Evolutionary conservation across 2,329 filamentous ascomycete species (phyloP).

Genomic region (Polytolypa hystricis): DNA sequence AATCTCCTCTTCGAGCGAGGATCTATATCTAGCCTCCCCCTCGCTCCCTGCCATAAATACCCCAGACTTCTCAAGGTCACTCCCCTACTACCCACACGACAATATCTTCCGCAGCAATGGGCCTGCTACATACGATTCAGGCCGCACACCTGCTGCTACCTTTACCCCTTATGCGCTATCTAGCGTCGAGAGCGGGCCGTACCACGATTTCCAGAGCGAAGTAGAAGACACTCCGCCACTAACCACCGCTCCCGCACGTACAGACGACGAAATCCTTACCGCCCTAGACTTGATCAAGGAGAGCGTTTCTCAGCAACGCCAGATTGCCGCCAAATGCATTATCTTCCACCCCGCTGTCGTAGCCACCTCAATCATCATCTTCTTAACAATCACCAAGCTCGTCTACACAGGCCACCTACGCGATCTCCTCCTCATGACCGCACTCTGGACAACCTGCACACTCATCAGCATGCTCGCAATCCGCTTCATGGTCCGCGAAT

Average conservation of each 20-base stretch:
- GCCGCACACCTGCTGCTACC: neutral
- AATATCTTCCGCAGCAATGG: too few relatives aligned
- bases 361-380: conserved; percentile 24
- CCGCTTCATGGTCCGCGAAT: conserved; percentile 49
- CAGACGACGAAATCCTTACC: conserved; percentile 50
- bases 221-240: conserved; percentile 20
- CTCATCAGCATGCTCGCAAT: conserved; percentile 54
- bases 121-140: too few relatives aligned
- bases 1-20: conserved; percentile 37
- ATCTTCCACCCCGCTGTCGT: conserved; percentile 49
- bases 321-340: conserved; percentile 52
- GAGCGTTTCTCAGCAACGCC: conserved; percentile 71
- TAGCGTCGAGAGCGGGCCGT: neutral
- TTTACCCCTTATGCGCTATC: neutral
- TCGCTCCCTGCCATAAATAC: conserved; percentile 55
- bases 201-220: neutral
- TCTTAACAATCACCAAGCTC: conserved; percentile 30
- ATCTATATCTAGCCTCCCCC: conserved; percentile 36
- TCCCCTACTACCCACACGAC: conserved; percentile 21
- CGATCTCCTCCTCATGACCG: conserved; percentile 46
- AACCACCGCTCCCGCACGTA: conserved; percentile 23
- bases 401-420: conserved; percentile 28
- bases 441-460: conserved; percentile 49
- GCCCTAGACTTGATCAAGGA: conserved; percentile 67
- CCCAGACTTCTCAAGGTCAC: conserved; percentile 48